Base-by-base conservation (phyloP, 129 eudicot species). In the Apium graveolens region DNA sequence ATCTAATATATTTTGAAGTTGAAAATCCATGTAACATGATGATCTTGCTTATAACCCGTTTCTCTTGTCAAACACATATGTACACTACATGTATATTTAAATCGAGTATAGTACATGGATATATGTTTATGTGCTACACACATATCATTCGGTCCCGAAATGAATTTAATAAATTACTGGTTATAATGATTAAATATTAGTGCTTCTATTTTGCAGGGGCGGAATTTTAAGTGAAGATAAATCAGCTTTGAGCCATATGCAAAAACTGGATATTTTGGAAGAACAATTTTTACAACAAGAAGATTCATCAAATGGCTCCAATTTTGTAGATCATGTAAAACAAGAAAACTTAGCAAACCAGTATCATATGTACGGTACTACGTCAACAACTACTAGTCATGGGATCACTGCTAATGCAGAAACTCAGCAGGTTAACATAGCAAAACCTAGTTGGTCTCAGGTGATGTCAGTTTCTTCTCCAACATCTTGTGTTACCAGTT, bases 241-340 rank as follows among this genome's bases (percentile, higher is more conserved):
- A 66, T 60, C 81, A 45, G 74, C 43, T 70, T 11, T 86, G 78
- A 77, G 78, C 74, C 80, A 81, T 80, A 81, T 83, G 80, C 84
- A 85, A 86, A 91, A 89, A 80, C 45, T 89, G 85, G 97, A 89
- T 86, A 87, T 83, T 53, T 87, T 91, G 93, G 96, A 90, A 79
- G 82, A 89, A 68, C 91, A 80, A 41, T 80, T 86, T n/a, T 48
- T 88, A 62, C 83, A 60, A 13, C 84, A 82, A 14, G 83, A 82
- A 79, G 71, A 79, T 26, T 44, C 77, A 24, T 44, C 77, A 24
- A 83, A 65, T 65, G 71, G 39, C 10, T 65, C 75, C 41, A 35
- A 82, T 53, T 27, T 78, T 55, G 76, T 39, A 77, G 85, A 85
- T 80, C 73, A 85, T 8, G 82, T 92, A 31, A 90, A 92, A 84